Percentiles rank a stretch among this genome's conserved stretches.
phyloP scores from a whole-genome alignment of 108 stramenopile species.

The Nitzschia palea region DNA sequence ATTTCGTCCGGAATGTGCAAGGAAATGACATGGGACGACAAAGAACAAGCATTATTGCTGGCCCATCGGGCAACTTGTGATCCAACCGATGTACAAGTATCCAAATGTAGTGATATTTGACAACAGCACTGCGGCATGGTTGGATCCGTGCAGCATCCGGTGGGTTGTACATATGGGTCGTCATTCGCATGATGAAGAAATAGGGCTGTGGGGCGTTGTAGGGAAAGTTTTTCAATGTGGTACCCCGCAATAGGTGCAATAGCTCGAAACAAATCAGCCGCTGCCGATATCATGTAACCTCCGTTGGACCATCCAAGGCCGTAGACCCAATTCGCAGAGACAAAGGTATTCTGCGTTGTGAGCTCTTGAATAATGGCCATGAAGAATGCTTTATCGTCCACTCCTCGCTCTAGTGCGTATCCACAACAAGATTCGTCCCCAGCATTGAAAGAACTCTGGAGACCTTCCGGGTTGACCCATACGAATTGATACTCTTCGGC shows the following conservation, averaged over 20 bases:
- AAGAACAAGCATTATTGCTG: conserved; percentile 1
- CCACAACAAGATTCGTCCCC: conserved; percentile 50
- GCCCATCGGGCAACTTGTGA: not conserved
- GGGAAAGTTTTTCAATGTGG: not conserved
- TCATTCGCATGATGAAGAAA: conserved; percentile 52
- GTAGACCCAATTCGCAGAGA: conserved; percentile 27
- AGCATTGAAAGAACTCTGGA: conserved; percentile 51
- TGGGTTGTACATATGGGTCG: conserved; percentile 44
- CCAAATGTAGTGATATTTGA: conserved; percentile 32
- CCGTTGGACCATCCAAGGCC: conserved; percentile 64
- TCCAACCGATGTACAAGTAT: conserved; percentile 31
- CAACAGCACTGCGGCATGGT: conserved; percentile 55
- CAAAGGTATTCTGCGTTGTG: conserved; percentile 10
- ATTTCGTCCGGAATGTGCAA: not conserved
- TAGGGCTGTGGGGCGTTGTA: conserved; percentile 29
- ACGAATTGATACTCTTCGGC: conserved; percentile 41
- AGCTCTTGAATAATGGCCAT: conserved; percentile 26
- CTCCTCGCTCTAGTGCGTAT: conserved; percentile 47
- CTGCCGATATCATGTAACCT: conserved; percentile 56
- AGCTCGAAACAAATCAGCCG: conserved; percentile 49
- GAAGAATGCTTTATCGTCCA: conserved; percentile 60
- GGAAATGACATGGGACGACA: not conserved
- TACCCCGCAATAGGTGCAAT: conserved; percentile 60
- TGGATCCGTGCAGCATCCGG: conserved; percentile 54
- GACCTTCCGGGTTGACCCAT: conserved; percentile 47